Base-by-base conservation (phyloP, 1,284 basidiomycete species). In the Coriolopsis trogii region DNA sequence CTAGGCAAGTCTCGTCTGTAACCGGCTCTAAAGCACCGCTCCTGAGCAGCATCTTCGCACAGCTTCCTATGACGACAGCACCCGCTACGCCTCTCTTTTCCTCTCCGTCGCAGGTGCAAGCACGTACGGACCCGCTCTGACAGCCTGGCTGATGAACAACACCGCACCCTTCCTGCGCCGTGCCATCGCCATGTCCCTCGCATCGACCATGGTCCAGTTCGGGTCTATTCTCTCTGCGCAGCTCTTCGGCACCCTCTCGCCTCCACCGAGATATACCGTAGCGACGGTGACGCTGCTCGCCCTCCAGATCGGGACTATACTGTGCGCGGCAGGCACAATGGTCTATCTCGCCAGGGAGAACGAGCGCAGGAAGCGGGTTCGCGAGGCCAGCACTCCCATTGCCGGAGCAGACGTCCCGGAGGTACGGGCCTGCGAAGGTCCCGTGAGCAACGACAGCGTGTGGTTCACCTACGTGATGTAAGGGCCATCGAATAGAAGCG, bases 91-190 rank as follows among this genome's bases (percentile, higher is more conserved):
- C n/a, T n/a, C n/a, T 8, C 75, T 85, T 1, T 82, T 83, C 66
- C 70, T 89, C 34, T 73, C 78, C 16, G 77, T 81, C 21, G 74
- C 79, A 0, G 85, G 85, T 3, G 73, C 85, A 4, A 89, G 85
- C 65, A 77, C 78, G 0, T 81, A 78, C 18, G 85, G 82, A 59
- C 78, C 84, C 1, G 67, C 85, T 12, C 70, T 85, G 29, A 64
- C 81, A 12, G 79, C 80, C 48, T 85, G 85, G 80, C 81, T 83
- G 0, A 74, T 80, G 9, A 85, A 88, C 69, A 88, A 88, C 58
- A 79, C 87, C 16, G 81, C 82, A 7, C 81, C 80, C 3, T 83
- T 87, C 60, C 85, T 84, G 1, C 86, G 87, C 61, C 78, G 85
- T 5, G 86, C 85, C 1, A 76, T 84, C 1, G 81, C 80, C 0